Evolutionary conservation across 2,329 filamentous ascomycete genomes (phyloP).

Genomic region (Monilinia fructigena): DNA sequence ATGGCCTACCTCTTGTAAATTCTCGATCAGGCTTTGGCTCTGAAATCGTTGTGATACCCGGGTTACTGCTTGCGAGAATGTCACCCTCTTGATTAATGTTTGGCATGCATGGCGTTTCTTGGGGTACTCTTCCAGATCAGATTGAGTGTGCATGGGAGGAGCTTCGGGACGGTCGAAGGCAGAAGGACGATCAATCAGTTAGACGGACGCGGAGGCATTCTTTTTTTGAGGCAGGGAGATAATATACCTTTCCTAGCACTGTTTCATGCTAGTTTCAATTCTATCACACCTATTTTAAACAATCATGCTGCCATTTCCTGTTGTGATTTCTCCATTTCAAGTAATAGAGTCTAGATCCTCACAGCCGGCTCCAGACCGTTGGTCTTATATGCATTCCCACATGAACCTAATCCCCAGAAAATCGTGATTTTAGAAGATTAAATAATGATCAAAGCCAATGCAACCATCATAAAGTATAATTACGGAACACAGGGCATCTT

Average conservation of each 20-base stretch:
- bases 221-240: conserved; percentile 3
- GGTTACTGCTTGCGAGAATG: conserved; percentile 20
- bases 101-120: conserved; percentile 20
- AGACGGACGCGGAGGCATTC: conserved; percentile 18
- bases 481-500: neutral
- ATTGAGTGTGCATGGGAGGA: conserved; percentile 14
- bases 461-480: neutral
- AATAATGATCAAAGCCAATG: neutral
- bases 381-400: neutral
- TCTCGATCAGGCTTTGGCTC: conserved; percentile 12
- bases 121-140: conserved; percentile 15
- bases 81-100: conserved; percentile 21
- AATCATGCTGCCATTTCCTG: neutral
- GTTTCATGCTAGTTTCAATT: conserved; percentile 21
- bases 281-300: conserved; percentile 10
- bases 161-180: conserved; percentile 15
- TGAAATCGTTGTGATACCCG: conserved; percentile 20
- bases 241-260: conserved; percentile 17
- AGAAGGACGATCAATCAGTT: conserved; percentile 15
- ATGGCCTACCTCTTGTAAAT: conserved; percentile 22
- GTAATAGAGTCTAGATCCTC: neutral
- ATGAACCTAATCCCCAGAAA: neutral
- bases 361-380: neutral
- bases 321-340: neutral
- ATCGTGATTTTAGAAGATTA: neutral